A percentile compares a stretch with the other conserved stretches of the same genome.
Conservation (phyloP, 1,284 basidiomycete species). For the Dichomitus squalens region DNA sequence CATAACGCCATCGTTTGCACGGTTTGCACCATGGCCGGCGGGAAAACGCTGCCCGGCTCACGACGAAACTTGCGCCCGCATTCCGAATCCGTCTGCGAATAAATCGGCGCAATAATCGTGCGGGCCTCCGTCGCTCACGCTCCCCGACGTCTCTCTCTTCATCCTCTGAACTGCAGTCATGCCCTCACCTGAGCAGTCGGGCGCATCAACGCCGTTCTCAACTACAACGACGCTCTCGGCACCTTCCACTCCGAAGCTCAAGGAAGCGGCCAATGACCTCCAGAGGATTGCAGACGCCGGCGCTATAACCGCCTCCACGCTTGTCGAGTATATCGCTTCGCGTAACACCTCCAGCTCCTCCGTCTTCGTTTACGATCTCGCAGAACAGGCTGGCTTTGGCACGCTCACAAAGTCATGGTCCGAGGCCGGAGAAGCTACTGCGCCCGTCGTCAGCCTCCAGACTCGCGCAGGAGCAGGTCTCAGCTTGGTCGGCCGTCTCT, state of each 20-base stretch:
- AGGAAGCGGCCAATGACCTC: slow-evolving; percentile 23
- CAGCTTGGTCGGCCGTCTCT: slow-evolving; percentile 80
- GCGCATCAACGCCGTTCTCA: slow-evolving; percentile 35
- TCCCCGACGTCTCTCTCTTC: slow-evolving; percentile 2
- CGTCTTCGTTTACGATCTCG: slow-evolving; percentile 81
- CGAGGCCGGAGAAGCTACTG: slow-evolving; percentile 36
- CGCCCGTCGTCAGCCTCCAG: slow-evolving; percentile 73
- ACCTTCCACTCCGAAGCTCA: slow-evolving; percentile 33
- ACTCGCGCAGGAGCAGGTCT: slow-evolving; percentile 89
- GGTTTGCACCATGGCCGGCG: slow-evolving; percentile 16
- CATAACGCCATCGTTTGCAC: slow-evolving; percentile 27
- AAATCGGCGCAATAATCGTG: slow-evolving; percentile 7
- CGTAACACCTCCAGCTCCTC: slow-evolving; percentile 55
- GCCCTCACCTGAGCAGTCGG: slow-evolving; percentile 27
- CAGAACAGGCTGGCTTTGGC: slow-evolving; percentile 80
- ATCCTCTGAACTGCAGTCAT: slow-evolving; percentile 20
- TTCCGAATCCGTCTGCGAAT: slow-evolving; percentile 6
- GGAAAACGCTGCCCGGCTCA: neutral
- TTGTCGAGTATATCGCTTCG: slow-evolving; percentile 70
- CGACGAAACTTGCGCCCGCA: slow-evolving; percentile 1
- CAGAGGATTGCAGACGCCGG: slow-evolving; percentile 33
- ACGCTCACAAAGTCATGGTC: slow-evolving; percentile 66
- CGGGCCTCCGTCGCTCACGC: neutral
- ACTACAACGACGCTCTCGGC: slow-evolving; percentile 36
- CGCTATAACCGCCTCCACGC: slow-evolving; percentile 51